Evolutionary conservation across 306 rosid species (phyloP).

Genomic region (Purshia tridentata): DNA sequence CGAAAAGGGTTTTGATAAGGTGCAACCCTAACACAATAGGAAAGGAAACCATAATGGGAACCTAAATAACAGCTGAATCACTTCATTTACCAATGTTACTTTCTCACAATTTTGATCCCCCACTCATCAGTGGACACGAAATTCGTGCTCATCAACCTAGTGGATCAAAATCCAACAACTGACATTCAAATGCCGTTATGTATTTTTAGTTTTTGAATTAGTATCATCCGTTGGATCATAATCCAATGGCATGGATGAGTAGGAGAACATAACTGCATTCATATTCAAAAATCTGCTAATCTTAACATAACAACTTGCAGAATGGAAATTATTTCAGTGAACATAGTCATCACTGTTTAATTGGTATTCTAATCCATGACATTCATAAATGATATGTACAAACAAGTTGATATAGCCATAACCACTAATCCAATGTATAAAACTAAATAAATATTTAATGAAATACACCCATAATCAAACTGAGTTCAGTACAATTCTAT

Average conservation of each 20-base stretch:
- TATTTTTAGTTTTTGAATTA: no score
- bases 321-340: neutral
- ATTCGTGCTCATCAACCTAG: neutral
- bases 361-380: neutral
- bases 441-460: neutral
- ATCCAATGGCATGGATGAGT: neutral
- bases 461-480: neutral
- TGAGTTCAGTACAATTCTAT: slow-evolving; percentile 9
- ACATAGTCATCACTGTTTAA: neutral
- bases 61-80: neutral
- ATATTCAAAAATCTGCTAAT: neutral
- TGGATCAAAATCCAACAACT: neutral
- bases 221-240: neutral
- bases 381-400: neutral
- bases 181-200: neutral
- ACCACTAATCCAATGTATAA: neutral
- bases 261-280: neutral
- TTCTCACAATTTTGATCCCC: neutral
- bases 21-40: neutral
- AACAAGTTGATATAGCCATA: neutral
- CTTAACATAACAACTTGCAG: neutral
- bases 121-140: neutral
- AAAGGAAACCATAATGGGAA: neutral
- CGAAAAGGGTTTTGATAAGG: no score
- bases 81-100: neutral